Conservation (phyloP, 176 grass and related monocot species). For the Juncus effusus region DNA sequence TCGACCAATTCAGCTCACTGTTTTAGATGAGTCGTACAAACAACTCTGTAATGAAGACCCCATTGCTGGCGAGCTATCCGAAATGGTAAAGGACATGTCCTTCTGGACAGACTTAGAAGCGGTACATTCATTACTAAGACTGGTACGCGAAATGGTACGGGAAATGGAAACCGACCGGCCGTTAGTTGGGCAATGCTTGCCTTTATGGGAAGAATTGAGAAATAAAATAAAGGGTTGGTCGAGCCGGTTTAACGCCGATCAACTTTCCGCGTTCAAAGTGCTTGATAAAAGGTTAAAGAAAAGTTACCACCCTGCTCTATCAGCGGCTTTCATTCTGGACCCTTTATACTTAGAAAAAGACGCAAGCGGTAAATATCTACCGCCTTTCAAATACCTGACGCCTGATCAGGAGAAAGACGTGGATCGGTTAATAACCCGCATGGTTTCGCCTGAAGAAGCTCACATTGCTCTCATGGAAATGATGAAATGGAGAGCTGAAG, state of each 20-base stretch:
- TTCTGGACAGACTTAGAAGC: slow-evolving; percentile 73
- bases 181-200: slow-evolving; percentile 72
- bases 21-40: slow-evolving; percentile 57
- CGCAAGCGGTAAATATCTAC: slow-evolving; percentile 71
- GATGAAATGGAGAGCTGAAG: slow-evolving; percentile 85
- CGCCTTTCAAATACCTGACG: slow-evolving; percentile 67
- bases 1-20: slow-evolving; percentile 40
- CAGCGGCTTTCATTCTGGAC: slow-evolving; percentile 71
- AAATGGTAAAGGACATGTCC: slow-evolving; percentile 42
- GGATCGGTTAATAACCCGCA: slow-evolving; percentile 66
- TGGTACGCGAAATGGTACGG: slow-evolving; percentile 59
- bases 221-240: slow-evolving; percentile 66
- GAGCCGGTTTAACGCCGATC: slow-evolving; percentile 42
- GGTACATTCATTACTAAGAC: slow-evolving; percentile 41
- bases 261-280: slow-evolving; percentile 29
- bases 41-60: slow-evolving; percentile 48
- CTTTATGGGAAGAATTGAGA: slow-evolving; percentile 64
- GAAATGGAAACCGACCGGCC: slow-evolving; percentile 74
- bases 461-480: slow-evolving; percentile 85
- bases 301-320: slow-evolving; percentile 82
- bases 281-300: slow-evolving; percentile 67
- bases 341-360: slow-evolving; percentile 71
- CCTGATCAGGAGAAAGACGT: slow-evolving; percentile 87
- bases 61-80: slow-evolving; percentile 46
- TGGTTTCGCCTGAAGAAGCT: slow-evolving; percentile 75